These are phyloP conservation scores for Bolboschoenus planiculmis DNA, from an alignment of 176 grass and related monocot species.

Conservation along the genomic window DNA sequence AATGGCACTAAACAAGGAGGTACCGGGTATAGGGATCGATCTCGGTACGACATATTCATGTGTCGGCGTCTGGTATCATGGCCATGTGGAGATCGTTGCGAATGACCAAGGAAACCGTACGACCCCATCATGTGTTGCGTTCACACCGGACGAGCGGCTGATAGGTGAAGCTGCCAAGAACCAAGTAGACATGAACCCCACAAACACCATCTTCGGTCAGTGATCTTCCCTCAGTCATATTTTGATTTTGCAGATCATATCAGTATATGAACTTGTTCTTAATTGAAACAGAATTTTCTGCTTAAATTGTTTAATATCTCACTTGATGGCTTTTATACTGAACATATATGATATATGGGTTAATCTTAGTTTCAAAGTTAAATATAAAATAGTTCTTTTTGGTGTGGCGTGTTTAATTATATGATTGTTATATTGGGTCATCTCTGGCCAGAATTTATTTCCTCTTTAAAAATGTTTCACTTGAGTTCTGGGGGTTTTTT, in stretches of 20 bases:
- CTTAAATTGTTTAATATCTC: not conserved
- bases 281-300: not conserved
- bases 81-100: not conserved
- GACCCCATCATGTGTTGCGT: slow-evolving; percentile 21
- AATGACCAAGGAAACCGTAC: slow-evolving; percentile 15
- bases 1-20: not conserved
- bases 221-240: not conserved
- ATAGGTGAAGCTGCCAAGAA: slow-evolving; percentile 27
- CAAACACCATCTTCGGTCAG: slow-evolving; percentile 18
- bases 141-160: slow-evolving; percentile 7
- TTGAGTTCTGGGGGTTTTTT: too few species aligned
- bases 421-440: too few species aligned
- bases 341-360: too few species aligned
- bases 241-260: not conserved
- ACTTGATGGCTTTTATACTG: not conserved
- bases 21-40: not conserved
- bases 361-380: too few species aligned
- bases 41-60: slow-evolving; percentile 20
- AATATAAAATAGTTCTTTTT: too few species aligned
- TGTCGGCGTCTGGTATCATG: not conserved
- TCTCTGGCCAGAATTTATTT: too few species aligned
- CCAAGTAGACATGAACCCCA: slow-evolving; percentile 23
- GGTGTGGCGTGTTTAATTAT: too few species aligned
- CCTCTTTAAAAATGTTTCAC: too few species aligned
- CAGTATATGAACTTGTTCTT: not conserved